phyloP scores from a whole-genome alignment of 768 basidiomycete species.

The Boletus rex-veris region DNA sequence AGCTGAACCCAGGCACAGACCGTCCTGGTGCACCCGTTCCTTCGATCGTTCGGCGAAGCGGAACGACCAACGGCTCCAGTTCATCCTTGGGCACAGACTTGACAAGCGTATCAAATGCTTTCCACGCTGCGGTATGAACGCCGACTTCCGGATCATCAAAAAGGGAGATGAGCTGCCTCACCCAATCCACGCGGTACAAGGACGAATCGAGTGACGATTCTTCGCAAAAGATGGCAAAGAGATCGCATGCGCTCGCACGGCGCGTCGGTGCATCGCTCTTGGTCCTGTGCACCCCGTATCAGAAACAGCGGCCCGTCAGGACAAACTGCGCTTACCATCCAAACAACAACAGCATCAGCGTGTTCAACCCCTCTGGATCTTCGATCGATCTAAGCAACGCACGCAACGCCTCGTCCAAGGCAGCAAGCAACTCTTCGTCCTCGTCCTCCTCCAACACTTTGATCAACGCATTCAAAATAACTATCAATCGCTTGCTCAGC shows the following conservation, averaged over 20 bases:
- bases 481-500: conserved; percentile 75
- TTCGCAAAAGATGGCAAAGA: conserved; percentile 83
- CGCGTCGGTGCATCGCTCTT: conserved; percentile 69
- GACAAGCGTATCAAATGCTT: conserved; percentile 80
- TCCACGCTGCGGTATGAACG: conserved; percentile 81
- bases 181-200: conserved; percentile 90
- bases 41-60: conserved; percentile 86
- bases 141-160: conserved; percentile 74
- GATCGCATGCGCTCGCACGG: conserved; percentile 72
- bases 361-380: conserved; percentile 87
- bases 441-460: conserved; percentile 66
- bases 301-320: background rate
- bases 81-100: conserved; percentile 92
- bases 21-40: conserved; percentile 73
- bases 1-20: conserved; percentile 80
- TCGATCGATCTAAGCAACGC: conserved; percentile 75
- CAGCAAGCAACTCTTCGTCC: conserved; percentile 66
- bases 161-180: conserved; percentile 79
- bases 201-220: conserved; percentile 77
- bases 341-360: conserved; percentile 82
- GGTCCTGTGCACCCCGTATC: conserved; percentile 48
- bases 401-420: conserved; percentile 70
- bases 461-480: conserved; percentile 77
- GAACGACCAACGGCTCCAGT: conserved; percentile 84
- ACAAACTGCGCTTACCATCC: conserved; percentile 62